Conservation (phyloP, 1,284 basidiomycete genomes). For the Heterobasidion annosum region DNA sequence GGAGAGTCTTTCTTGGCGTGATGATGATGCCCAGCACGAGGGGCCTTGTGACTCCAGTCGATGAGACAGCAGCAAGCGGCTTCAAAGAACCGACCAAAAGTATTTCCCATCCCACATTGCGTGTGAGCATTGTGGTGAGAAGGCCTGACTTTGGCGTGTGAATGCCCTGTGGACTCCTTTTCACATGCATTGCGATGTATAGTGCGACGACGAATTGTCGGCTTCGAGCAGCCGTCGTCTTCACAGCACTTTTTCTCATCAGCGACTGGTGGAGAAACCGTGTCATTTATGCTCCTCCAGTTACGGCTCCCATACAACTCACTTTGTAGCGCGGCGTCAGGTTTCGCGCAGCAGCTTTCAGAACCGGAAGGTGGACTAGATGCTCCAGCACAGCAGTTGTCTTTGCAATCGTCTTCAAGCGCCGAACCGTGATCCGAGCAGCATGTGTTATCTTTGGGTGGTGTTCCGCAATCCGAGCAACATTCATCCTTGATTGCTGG, state of each 20-base stretch:
- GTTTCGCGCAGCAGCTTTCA: neutral
- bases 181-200: neutral
- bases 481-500: neutral
- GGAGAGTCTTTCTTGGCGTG: neutral
- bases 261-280: neutral
- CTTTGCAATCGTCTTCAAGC: neutral
- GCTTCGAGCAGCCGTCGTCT: neutral
- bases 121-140: neutral
- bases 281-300: neutral
- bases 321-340: neutral
- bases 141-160: neutral
- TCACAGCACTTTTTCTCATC: neutral
- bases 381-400: neutral
- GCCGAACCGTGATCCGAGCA: neutral
- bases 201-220: neutral
- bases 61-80: constrained; percentile 9
- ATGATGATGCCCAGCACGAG: neutral
- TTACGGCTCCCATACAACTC: neutral
- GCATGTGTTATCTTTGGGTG: neutral
- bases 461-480: neutral
- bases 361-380: neutral
- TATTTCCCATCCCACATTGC: constrained; percentile 2
- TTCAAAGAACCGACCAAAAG: constrained; percentile 9
- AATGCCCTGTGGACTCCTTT: neutral
- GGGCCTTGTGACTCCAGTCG: constrained; percentile 3